These are phyloP conservation scores for Rhizopus delemar DNA, from an alignment of 371 early-diverging fungal genomes.

Conservation along the genomic window DNA sequence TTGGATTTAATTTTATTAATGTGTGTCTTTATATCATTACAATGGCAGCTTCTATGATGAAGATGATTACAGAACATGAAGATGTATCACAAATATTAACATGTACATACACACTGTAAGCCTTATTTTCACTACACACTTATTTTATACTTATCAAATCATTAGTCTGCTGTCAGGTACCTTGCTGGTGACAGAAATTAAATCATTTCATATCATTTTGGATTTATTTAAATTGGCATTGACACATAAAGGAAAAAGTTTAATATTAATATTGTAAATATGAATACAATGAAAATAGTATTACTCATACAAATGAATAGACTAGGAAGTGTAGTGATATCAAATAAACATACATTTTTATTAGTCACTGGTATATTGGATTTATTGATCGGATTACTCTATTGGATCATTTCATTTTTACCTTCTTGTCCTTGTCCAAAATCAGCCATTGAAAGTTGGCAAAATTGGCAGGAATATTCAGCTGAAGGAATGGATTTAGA, in stretches of 20 bases:
- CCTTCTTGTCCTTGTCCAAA: constrained; percentile 23
- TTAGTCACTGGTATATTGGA: constrained; percentile 31
- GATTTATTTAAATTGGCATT: constrained; percentile 26
- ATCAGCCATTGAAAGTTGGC: constrained; percentile 33
- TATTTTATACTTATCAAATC: not conserved
- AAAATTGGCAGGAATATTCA: constrained; percentile 44
- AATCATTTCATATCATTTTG: constrained; percentile 14
- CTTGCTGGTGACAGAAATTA: constrained; percentile 30
- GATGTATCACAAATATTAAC: constrained; percentile 35
- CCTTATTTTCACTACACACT: not conserved
- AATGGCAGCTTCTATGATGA: constrained; percentile 24
- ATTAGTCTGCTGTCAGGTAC: constrained; percentile 30
- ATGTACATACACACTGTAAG: constrained; percentile 41
- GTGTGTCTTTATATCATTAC: constrained; percentile 30
- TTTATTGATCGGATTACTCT: constrained; percentile 24
- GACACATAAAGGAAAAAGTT: constrained; percentile 31
- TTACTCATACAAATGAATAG: constrained; percentile 23
- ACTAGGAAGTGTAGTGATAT: constrained; percentile 21
- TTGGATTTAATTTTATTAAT: constrained; percentile 29
- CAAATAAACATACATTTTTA: constrained; percentile 8
- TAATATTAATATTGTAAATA: constrained; percentile 37
- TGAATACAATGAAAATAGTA: not conserved
- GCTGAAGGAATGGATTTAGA: constrained; percentile 37
- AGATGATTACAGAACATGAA: constrained; percentile 13
- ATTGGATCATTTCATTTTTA: constrained; percentile 36